These are phyloP conservation scores for Cyclospora cayetanensis DNA, from an alignment of 169 alveolate species.

Conservation along the genomic window DNA sequence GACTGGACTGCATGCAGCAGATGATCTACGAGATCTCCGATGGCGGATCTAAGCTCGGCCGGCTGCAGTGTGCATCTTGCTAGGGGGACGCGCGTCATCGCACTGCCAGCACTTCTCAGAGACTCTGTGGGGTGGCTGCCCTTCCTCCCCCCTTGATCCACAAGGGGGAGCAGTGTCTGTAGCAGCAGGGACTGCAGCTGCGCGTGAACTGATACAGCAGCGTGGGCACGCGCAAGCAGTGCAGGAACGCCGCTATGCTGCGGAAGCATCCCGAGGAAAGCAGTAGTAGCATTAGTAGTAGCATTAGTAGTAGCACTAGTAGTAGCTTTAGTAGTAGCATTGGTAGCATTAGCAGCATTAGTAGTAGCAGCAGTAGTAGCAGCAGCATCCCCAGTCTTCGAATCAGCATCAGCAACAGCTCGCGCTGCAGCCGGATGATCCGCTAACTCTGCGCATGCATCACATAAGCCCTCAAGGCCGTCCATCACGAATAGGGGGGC, in stretches of 20 bases:
- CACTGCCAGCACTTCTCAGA: not conserved
- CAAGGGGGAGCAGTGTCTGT: constrained; percentile 34
- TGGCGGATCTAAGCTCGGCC: not conserved
- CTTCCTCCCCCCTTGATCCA: too few relatives aligned
- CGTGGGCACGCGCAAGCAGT: constrained; percentile 27
- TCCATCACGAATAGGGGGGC: constrained; percentile 37
- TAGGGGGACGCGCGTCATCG: not conserved
- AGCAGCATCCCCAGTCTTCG: not conserved
- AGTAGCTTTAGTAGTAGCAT: not conserved
- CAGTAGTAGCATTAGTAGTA: not conserved
- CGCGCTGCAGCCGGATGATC: constrained; percentile 4
- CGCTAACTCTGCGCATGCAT: constrained; percentile 18
- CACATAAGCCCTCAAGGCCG: constrained; percentile 51
- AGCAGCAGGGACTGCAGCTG: constrained; percentile 45
- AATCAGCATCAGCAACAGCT: not conserved
- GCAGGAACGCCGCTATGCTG: not conserved
- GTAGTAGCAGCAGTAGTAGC: too few relatives aligned
- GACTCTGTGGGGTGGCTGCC: not conserved
- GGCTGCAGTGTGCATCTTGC: not conserved
- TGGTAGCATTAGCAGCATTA: too few relatives aligned
- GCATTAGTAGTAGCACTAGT: constrained; percentile 5
- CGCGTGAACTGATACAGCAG: constrained; percentile 17
- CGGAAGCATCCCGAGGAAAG: not conserved
- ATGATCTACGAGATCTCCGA: not conserved
- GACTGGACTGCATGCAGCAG: constrained; percentile 19